Conservation (phyloP, 306 rosid genomes). For the Datisca glomerata region DNA sequence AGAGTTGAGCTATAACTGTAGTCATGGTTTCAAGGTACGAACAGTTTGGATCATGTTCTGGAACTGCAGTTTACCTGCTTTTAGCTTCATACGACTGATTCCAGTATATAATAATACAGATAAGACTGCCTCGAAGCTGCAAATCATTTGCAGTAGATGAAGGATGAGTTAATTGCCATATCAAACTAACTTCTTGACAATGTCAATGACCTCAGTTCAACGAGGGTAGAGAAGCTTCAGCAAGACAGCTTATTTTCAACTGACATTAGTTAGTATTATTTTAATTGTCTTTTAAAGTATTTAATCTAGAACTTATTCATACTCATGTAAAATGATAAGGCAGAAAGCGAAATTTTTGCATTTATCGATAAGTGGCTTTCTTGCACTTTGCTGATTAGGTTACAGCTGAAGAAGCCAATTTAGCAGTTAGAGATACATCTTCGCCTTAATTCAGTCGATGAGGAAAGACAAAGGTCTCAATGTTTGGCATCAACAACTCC, state of each 20-base stretch:
- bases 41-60: conserved; percentile 10
- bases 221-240: conserved; percentile 57
- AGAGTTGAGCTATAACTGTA: conserved; percentile 61
- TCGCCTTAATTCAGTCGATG: conserved; percentile 31
- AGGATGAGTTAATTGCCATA: conserved; percentile 68
- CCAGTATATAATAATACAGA: conserved; percentile 44
- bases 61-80: conserved; percentile 5
- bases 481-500: conserved; percentile 50
- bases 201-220: conserved; percentile 49
- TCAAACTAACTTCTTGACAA: conserved; percentile 87
- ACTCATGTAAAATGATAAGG: too few species aligned
- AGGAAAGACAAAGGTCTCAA: conserved; percentile 66
- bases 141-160: conserved; percentile 74
- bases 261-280: conserved; percentile 4
- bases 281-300: too few species aligned
- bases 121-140: conserved; percentile 78
- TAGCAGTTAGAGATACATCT: conserved; percentile 65
- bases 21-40: conserved; percentile 70
- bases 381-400: conserved; percentile 39
- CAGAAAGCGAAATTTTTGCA: too few species aligned
- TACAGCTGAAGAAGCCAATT: conserved; percentile 74
- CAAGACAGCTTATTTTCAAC: conserved; percentile 58
- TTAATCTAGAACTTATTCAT: too few species aligned
- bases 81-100: conserved; percentile 21
- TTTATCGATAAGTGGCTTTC: too few species aligned